These are phyloP conservation scores for Aureobasidium sp. DNA, from an alignment of 2,329 filamentous ascomycete species.

Conservation along the genomic window DNA sequence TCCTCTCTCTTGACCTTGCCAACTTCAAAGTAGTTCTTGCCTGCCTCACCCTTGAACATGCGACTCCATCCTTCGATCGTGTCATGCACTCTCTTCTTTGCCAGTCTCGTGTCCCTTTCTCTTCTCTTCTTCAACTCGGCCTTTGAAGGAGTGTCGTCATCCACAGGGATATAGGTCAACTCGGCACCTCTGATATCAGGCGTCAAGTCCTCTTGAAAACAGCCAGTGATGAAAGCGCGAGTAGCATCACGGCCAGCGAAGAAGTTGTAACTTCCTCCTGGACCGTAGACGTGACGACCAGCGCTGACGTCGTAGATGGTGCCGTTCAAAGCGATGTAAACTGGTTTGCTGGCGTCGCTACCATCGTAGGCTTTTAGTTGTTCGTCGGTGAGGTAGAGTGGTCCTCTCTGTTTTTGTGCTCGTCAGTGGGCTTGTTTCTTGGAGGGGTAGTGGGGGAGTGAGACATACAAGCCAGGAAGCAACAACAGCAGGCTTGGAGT, in stretches of 20 bases:
- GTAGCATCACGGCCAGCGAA: slow-evolving; percentile 83
- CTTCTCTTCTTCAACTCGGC: slow-evolving; percentile 41
- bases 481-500: slow-evolving; percentile 48
- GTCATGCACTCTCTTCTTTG: slow-evolving; percentile 55
- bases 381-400: slow-evolving; percentile 62
- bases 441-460: not conserved
- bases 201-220: slow-evolving; percentile 77
- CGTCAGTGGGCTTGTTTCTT: too few relatives aligned
- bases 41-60: slow-evolving; percentile 59
- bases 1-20: slow-evolving; percentile 60
- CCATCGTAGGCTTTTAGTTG: slow-evolving; percentile 73
- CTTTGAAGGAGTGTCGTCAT: slow-evolving; percentile 29
- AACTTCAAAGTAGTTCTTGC: slow-evolving; percentile 72
- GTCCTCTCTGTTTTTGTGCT: slow-evolving; percentile 35
- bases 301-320: slow-evolving; percentile 77
- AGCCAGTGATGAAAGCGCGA: slow-evolving; percentile 84
- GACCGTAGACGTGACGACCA: slow-evolving; percentile 43
- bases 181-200: slow-evolving; percentile 82
- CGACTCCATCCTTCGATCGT: slow-evolving; percentile 71
- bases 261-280: slow-evolving; percentile 76
- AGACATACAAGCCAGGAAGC: slow-evolving; percentile 51
- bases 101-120: slow-evolving; percentile 55
- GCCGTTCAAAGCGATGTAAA: slow-evolving; percentile 86
- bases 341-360: slow-evolving; percentile 60
- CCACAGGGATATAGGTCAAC: slow-evolving; percentile 65